Evolutionary conservation across 768 basidiomycete genomes (phyloP), one percentile per base, ranked within the genome.

Genomic region (Hygrocybe punicea): DNA sequence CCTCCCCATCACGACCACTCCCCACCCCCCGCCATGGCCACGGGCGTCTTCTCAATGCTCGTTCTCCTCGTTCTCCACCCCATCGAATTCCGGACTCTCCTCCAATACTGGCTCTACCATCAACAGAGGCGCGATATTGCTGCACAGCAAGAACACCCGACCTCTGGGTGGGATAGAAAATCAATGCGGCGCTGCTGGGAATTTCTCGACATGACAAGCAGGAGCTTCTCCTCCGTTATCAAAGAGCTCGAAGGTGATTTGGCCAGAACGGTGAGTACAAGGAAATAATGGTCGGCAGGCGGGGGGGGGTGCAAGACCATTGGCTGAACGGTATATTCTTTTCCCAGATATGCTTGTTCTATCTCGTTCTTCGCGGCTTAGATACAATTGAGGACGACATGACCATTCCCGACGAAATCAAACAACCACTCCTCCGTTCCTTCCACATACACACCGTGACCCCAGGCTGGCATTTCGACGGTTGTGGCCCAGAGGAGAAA

Each of bases 351-450:
- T 93, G 91, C 70, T 73, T 98, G 58, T 98, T 97, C 73, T 99
- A 98, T 73, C 83, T 99, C 42, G 89, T 95, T 5, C 81, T 99
- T 6, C 85, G 96, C 19, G 97, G 85, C 5, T 78, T 98, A n/a
- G 96, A 99, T 71, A 99, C 96, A 4, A 84, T 99, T 60, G 96
- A 98, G 71, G 96, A 99, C 71, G 96, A 99, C 75, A 98, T 98
- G 94, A 91, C 93, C 0, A 83, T 99, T 56, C 81, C 91, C 1
- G 91, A 93, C 71, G 76, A 84, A 16, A 71, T 87, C 63, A 99
- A 99, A 69, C 91, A 93, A 53, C 87, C 91, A 2, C 65, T 98
- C 25, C 79, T 99, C 34, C 84, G 91, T 9, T 73, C 83, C 1
- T 94, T 98, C 73, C 87, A 95, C 74, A 71, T 84, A 64, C 83